These are phyloP conservation scores for Penicillium sp. DNA, from an alignment of 2,329 filamentous ascomycete species.

Conservation along the genomic window DNA sequence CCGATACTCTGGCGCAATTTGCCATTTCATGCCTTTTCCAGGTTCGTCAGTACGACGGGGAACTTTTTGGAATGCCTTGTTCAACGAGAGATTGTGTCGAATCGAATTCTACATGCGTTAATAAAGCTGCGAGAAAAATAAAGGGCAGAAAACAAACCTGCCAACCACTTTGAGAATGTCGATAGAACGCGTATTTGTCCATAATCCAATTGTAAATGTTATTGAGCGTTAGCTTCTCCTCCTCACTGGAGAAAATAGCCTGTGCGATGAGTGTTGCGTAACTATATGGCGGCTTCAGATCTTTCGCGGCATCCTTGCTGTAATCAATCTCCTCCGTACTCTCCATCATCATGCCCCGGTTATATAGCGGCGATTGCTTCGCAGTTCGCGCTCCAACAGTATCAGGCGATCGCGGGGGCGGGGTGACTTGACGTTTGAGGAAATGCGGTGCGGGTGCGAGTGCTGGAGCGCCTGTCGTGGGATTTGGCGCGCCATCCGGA, in stretches of 20 bases:
- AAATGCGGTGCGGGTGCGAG: constrained; percentile 51
- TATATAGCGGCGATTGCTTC: constrained; percentile 54
- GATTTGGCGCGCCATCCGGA: constrained; percentile 25
- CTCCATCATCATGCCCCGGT: constrained; percentile 59
- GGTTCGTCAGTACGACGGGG: constrained; percentile 92
- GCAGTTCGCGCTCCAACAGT: constrained; percentile 44
- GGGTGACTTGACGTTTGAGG: constrained; percentile 49
- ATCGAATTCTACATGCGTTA: constrained; percentile 77
- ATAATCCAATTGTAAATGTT: constrained; percentile 96
- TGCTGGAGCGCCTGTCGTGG: constrained; percentile 37
- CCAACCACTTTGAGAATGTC: constrained; percentile 85
- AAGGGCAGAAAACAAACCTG: constrained; percentile 64
- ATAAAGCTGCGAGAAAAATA: constrained; percentile 2
- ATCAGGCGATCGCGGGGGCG: constrained; percentile 46
- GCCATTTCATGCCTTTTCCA: constrained; percentile 99
- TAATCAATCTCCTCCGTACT: constrained; percentile 59
- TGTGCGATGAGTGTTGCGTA: constrained; percentile 98
- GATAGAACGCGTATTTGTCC: constrained; percentile 89
- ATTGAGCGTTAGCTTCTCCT: constrained; percentile 86
- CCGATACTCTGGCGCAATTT: constrained; percentile 80
- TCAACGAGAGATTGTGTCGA: constrained; percentile 91
- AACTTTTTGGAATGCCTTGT: constrained; percentile 93
- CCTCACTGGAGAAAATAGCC: constrained; percentile 83
- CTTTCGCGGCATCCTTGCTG: constrained; percentile 80
- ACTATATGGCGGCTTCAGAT: constrained; percentile 94